Evolutionary conservation across 768 basidiomycete genomes (phyloP).

Genomic region (Pulveroboletus sp.): DNA sequence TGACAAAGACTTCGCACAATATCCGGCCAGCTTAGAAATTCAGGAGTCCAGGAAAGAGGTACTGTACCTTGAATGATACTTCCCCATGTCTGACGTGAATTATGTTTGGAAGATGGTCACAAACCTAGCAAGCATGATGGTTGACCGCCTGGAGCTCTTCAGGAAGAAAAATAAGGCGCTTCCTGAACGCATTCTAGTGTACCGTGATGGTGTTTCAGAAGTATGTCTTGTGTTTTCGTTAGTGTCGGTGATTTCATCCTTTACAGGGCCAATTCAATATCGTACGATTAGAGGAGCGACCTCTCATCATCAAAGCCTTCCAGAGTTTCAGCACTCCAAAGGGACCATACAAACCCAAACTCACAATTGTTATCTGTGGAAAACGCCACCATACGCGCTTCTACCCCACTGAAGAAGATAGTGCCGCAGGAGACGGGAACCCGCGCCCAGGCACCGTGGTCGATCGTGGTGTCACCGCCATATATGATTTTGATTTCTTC

Average conservation of each 20-base stretch:
- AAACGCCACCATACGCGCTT: conserved; percentile 58
- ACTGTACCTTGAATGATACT: neutral
- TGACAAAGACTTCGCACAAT: conserved; percentile 43
- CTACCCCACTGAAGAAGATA: conserved; percentile 42
- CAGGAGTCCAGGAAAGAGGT: conserved; percentile 68
- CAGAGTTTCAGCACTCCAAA: conserved; percentile 33
- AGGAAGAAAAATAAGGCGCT: conserved; percentile 31
- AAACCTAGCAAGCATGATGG: conserved; percentile 46
- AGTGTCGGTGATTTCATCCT: conserved; percentile 8
- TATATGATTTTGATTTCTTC: conserved; percentile 55
- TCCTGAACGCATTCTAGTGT: conserved; percentile 47
- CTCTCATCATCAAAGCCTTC: conserved; percentile 42
- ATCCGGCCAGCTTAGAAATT: conserved; percentile 46
- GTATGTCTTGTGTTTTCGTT: conserved; percentile 30
- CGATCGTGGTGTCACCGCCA: conserved; percentile 48
- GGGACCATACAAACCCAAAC: conserved; percentile 39
- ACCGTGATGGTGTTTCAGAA: conserved; percentile 77
- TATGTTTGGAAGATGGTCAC: conserved; percentile 39
- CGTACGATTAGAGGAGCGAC: conserved; percentile 42
- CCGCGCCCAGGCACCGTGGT: conserved; percentile 51
- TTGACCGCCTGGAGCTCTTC: conserved; percentile 41
- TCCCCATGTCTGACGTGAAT: neutral
- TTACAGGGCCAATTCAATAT: conserved; percentile 44
- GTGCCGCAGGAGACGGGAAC: conserved; percentile 45
- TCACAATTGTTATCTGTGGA: conserved; percentile 52